Evolutionary conservation across 768 basidiomycete genomes (phyloP).

Genomic region (Tulasnella calospora): DNA sequence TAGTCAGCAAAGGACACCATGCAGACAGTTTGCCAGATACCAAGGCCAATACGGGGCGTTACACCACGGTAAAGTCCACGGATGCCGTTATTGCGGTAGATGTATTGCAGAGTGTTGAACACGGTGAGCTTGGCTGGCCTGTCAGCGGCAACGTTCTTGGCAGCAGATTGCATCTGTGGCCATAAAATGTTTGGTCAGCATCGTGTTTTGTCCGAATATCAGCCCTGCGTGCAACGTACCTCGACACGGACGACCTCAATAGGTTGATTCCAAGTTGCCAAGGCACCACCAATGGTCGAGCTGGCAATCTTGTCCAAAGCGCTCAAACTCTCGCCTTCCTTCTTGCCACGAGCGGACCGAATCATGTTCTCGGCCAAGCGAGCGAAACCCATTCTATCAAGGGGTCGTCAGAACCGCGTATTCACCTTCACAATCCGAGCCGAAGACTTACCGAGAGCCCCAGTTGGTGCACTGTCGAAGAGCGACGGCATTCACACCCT

Average conservation of each 20-base stretch:
- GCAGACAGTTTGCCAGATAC: constrained; percentile 96
- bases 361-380: constrained; percentile 82
- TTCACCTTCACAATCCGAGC: neutral
- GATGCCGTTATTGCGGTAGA: constrained; percentile 94
- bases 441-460: constrained; percentile 67
- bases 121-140: constrained; percentile 91
- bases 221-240: constrained; percentile 42
- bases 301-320: constrained; percentile 83
- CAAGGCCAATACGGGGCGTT: constrained; percentile 91
- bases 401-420: neutral
- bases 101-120: constrained; percentile 82
- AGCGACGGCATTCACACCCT: constrained; percentile 95
- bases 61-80: constrained; percentile 97
- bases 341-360: constrained; percentile 70
- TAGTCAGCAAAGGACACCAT: constrained; percentile 99
- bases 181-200: constrained; percentile 24
- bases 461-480: constrained; percentile 91
- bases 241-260: constrained; percentile 97
- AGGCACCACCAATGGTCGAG: constrained; percentile 80
- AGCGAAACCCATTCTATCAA: constrained; percentile 85
- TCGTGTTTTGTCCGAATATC: neutral
- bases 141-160: constrained; percentile 69
- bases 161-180: constrained; percentile 96
- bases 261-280: constrained; percentile 99
- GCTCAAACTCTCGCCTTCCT: constrained; percentile 65